Evolutionary conservation across 495 filamentous ascomycete genomes (phyloP).

Genomic region (Trichoderma orchidacearum): DNA sequence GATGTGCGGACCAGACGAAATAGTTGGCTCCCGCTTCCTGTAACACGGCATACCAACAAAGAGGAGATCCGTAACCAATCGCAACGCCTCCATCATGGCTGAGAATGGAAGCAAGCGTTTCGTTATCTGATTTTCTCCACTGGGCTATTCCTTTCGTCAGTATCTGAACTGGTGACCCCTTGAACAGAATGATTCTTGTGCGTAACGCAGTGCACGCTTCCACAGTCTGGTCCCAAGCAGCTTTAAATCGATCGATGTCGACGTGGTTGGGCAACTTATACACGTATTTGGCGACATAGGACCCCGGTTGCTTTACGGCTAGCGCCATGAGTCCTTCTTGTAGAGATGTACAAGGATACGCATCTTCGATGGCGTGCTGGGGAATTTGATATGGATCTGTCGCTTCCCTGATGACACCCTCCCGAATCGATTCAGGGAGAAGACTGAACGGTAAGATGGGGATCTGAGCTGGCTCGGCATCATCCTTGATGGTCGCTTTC

Average conservation of each 20-base stretch:
- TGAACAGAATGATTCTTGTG: constrained; percentile 24
- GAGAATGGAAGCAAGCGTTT: neutral
- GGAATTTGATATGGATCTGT: neutral
- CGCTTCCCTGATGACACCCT: neutral
- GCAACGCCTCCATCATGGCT: neutral
- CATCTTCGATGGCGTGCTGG: constrained; percentile 22
- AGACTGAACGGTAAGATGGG: neutral
- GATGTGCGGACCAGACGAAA: constrained; percentile 9
- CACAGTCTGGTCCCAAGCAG: constrained; percentile 38
- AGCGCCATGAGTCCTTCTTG: constrained; percentile 32
- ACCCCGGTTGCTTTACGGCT: constrained; percentile 9
- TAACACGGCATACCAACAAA: neutral
- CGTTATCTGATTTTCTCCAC: neutral
- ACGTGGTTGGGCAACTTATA: constrained; percentile 7
- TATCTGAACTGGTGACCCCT: constrained; percentile 8
- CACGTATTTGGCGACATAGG: constrained; percentile 30
- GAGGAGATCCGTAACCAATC: neutral
- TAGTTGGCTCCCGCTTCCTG: neutral
- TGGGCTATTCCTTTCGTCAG: constrained; percentile 6
- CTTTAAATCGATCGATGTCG: constrained; percentile 11
- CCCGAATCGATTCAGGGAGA: neutral
- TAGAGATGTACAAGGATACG: constrained; percentile 45
- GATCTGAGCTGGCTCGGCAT: too few species aligned
- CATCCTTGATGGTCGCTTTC: neutral
- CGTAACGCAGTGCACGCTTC: constrained; percentile 47